phyloP scores from a whole-genome alignment of 2,329 filamentous ascomycete species.

The Colletotrichum sp. region DNA sequence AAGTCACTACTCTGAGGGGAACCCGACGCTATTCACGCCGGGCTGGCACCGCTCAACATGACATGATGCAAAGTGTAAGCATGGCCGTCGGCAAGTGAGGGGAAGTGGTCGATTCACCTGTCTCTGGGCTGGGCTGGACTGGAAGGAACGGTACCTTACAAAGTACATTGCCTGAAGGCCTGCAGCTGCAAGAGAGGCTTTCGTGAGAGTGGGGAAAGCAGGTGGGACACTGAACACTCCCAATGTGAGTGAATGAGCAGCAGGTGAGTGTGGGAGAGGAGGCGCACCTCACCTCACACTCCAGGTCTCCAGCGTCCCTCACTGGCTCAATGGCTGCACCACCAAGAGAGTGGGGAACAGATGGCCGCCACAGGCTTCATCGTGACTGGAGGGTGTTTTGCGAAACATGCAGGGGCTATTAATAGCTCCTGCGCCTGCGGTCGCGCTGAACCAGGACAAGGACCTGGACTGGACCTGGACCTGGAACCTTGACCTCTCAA shows the following conservation, averaged over 20 bases:
- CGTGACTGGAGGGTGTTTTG: conserved; percentile 19
- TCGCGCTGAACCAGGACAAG: not conserved
- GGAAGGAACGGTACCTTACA: not conserved
- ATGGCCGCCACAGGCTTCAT: conserved; percentile 8
- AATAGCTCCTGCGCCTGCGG: conserved; percentile 16
- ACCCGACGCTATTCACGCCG: not conserved
- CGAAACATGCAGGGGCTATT: conserved; percentile 20
- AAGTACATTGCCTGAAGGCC: not conserved
- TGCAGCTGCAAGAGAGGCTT: not conserved
- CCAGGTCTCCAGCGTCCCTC: not conserved
- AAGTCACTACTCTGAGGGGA: not conserved
- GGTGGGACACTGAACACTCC: not conserved
- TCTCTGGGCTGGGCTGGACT: not conserved
- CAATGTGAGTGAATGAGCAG: not conserved
- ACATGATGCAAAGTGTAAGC: not conserved
- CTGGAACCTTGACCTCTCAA: not conserved
- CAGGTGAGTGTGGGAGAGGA: not conserved
- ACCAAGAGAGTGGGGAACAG: not conserved
- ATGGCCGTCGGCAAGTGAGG: not conserved
- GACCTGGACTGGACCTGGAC: not conserved
- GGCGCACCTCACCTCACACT: not conserved
- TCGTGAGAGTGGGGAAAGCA: not conserved
- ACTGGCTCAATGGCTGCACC: not conserved
- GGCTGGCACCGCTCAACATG: not conserved
- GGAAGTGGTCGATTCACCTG: not conserved